Evolutionary conservation across 1,284 basidiomycete species (phyloP), one percentile per base, ranked within the genome.

Genomic region (Puccinia polysora): DNA sequence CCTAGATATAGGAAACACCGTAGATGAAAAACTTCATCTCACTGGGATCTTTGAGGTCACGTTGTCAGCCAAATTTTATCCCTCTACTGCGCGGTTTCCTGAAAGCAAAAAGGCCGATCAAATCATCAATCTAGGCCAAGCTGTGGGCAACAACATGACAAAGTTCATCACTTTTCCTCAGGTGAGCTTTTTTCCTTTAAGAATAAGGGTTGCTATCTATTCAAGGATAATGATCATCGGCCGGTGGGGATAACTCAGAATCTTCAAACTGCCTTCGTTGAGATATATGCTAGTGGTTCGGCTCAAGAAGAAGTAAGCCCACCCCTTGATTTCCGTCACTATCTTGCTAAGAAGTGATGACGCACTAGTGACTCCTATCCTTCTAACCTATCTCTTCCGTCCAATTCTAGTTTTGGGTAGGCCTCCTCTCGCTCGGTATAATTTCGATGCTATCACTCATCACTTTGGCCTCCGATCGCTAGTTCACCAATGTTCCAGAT

Each of bases 401-500:
- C 20, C 20, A 8, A 23, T 25, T 52, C 4, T 28, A 72, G 69
- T 72, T 72, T 45, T 72, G 69, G 69, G 69, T 72, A 18, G 30
- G 69, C 36, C 15, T 18, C 4, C 6, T 23, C 40, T 47, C 15
- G 18, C 28, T 20, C 52, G 30, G 14, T 45, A n/a, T 28, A 34
- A 30, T 8, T 43, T 25, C 20, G 30, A 58, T 49, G 7, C 32
- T 14, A 20, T 1, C 36, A 23, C 50, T 68, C 30, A 30, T 30
- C 45, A 34, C 58, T 52, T 34, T 73, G 34, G 52, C 68, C 8
- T 49, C 74, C 34, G 69, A 73, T 72, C 58, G 75, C 55, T 77
- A 89, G 89, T 91, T 89, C 77, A 86, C 83, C 80, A 88, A 89
- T 75, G 81, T 83, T 36, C 83, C 88, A 0, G 85, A 89, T 76